Percentiles rank a stretch among this genome's conserved stretches.
phyloP scores from a whole-genome alignment of 106 monocot species.

The Dioscorea alata region DNA sequence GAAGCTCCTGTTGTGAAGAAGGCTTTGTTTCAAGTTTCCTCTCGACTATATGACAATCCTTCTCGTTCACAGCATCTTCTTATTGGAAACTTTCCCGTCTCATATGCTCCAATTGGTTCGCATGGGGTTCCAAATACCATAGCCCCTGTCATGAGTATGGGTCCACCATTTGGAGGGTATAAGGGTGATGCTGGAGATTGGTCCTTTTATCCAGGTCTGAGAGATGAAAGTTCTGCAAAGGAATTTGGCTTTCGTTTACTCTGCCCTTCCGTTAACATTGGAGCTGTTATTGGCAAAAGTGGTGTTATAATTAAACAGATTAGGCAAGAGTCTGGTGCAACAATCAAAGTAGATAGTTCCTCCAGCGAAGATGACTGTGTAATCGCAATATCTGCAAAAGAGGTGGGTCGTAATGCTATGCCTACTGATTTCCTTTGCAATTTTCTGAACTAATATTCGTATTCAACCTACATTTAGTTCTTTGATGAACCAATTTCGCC shows the following conservation, averaged over 20 bases:
- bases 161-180: conserved; percentile 64
- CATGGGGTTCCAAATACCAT: conserved; percentile 33
- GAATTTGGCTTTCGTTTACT: conserved; percentile 76
- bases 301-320: conserved; percentile 73
- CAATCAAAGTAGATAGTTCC: conserved; percentile 65
- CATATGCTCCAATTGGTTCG: conserved; percentile 31
- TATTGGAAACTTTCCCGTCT: conserved; percentile 27
- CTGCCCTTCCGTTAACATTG: conserved; percentile 68
- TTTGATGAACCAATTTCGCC: conserved; percentile 90
- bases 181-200: conserved; percentile 67
- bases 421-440: not conserved
- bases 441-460: not conserved
- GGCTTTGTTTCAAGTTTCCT: conserved; percentile 72
- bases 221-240: conserved; percentile 68
- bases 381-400: conserved; percentile 63
- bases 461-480: conserved; percentile 28
- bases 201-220: conserved; percentile 47
- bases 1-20: conserved; percentile 73
- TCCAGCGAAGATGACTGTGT: conserved; percentile 64
- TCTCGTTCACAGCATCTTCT: conserved; percentile 82
- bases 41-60: conserved; percentile 84
- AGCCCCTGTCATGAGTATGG: conserved; percentile 49
- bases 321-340: conserved; percentile 72
- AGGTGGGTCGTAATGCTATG: conserved; percentile 20
- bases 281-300: conserved; percentile 90